Evolutionary conservation across 805 yeast species (phyloP).

Genomic region (Myxozyma monticola): DNA sequence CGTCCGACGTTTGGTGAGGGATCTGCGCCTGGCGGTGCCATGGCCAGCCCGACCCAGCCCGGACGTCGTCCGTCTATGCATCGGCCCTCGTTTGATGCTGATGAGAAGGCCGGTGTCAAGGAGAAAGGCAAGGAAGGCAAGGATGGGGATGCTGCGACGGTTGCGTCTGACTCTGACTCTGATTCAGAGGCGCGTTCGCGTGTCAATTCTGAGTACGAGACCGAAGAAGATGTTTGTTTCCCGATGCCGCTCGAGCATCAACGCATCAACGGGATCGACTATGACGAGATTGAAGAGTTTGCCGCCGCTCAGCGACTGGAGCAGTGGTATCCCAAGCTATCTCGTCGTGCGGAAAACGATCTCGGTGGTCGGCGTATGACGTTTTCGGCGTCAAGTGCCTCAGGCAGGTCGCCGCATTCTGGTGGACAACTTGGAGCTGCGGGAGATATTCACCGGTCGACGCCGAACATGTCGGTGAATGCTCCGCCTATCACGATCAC

Average conservation of each 20-base stretch:
- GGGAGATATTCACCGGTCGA: conserved; percentile 12
- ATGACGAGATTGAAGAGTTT: conserved; percentile 84
- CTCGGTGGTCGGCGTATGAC: conserved; percentile 26
- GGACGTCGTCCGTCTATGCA: conserved; percentile 1
- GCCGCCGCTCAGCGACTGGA: conserved; percentile 40
- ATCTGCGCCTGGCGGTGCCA: too few species aligned
- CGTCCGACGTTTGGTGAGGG: conserved; percentile 8
- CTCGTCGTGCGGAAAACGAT: conserved; percentile 30
- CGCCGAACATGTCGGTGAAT: not conserved
- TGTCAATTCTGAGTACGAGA: conserved; percentile 56
- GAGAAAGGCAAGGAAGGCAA: not conserved
- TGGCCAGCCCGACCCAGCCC: not conserved
- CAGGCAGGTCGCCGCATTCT: not conserved
- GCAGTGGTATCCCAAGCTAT: conserved; percentile 22
- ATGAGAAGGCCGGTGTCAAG: not conserved
- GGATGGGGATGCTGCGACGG: not conserved
- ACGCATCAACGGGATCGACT: conserved; percentile 73
- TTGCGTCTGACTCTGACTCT: conserved; percentile 10
- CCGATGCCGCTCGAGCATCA: conserved; percentile 70
- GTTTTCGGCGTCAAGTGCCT: conserved; percentile 3
- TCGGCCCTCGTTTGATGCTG: conserved; percentile 4
- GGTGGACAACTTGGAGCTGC: conserved; percentile 13
- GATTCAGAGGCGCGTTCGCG: conserved; percentile 25
- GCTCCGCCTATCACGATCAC: not conserved
- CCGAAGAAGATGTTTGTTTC: conserved; percentile 97